Conservation (phyloP, 371 early-diverging fungal genomes). For the Mortierella sp. region DNA sequence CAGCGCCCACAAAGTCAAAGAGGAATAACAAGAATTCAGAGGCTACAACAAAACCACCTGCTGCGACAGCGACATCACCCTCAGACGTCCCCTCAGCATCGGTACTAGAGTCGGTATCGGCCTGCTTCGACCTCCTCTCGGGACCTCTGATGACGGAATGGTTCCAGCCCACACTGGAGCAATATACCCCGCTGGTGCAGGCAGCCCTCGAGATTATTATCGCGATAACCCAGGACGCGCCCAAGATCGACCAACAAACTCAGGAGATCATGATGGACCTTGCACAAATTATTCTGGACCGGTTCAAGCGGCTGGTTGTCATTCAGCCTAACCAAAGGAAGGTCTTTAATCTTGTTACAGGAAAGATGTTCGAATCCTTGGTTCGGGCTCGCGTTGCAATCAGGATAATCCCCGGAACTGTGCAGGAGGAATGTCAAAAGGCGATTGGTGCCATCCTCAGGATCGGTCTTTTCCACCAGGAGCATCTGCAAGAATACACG, state of each 20-base stretch:
- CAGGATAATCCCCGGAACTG: conserved; percentile 4
- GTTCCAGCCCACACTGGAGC: conserved; percentile 57
- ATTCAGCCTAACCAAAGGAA: conserved; percentile 57
- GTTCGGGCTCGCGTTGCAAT: conserved; percentile 35
- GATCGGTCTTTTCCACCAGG: conserved; percentile 49
- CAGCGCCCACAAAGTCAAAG: conserved; percentile 10
- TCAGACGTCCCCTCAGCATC: conserved; percentile 8
- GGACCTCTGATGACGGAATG: conserved; percentile 41
- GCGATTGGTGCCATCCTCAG: conserved; percentile 38
- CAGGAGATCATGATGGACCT: conserved; percentile 21
- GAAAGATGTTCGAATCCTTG: conserved; percentile 47
- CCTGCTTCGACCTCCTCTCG: conserved; percentile 38
- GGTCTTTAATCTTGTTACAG: conserved; percentile 44
- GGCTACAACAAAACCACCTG: background rate
- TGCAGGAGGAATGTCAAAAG: conserved; percentile 26
- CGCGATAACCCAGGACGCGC: conserved; percentile 18
- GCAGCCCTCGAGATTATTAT: conserved; percentile 38
- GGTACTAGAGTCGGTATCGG: conserved; percentile 24
- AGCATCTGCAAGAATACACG: conserved; percentile 55
- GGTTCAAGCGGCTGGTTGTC: conserved; percentile 37
- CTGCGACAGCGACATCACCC: background rate
- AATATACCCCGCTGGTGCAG: conserved; percentile 56
- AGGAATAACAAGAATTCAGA: conserved; percentile 22
- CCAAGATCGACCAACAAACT: background rate
- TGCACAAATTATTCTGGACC: conserved; percentile 35